Evolutionary conservation across 176 grass and related monocot species (phyloP), one percentile per base, ranked within the genome.

Genomic region (Triticum monococcum): DNA sequence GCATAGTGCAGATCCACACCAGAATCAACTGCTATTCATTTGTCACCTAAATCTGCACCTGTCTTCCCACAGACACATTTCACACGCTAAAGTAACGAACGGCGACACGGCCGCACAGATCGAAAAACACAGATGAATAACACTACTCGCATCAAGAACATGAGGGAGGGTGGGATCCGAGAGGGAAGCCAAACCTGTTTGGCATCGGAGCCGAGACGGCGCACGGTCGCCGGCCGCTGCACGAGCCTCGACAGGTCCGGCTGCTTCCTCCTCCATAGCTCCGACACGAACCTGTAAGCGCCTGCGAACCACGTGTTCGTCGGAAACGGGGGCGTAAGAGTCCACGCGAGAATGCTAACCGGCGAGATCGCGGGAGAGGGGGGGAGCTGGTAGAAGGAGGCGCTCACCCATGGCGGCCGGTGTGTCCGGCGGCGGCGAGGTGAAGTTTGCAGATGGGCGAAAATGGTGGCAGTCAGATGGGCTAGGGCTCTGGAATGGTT

Each of bases 231-330:
- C 50, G 89, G 89, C 68, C 86, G 89, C 83, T 91, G 92, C 68
- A 91, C 79, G 83, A 93, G 91, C 52, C 92, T 81, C 92, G 91
- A 86, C 89, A 89, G 86, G 41, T 93, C 92, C 30, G 92, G 91
- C 59, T 91, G 92, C 61, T 93, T 93, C 92, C 66, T 93, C 94
- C 85, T 82, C 91, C 94, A 96, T 90, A 96, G 87, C 87, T 93
- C 94, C 84, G 89, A 89, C 30, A 93, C 89, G 74, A 92, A 96
- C 85, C 77, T 93, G 91, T 93, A 96, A 68, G 94, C 94, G 59
- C 91, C 94, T 96, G 88, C 22, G 18, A 72, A 43, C 14, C 68
- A 57, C 26, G 37, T 43, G 56, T 23, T 17, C 18, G 76, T 66
- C 12, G 35, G 9, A 33, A 45, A 38, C 9, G 12, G 12, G 12